Evolutionary conservation across 805 yeast genomes (phyloP), one percentile per base, ranked within the genome.

Genomic region (Wickerhamomyces xylosicus): DNA sequence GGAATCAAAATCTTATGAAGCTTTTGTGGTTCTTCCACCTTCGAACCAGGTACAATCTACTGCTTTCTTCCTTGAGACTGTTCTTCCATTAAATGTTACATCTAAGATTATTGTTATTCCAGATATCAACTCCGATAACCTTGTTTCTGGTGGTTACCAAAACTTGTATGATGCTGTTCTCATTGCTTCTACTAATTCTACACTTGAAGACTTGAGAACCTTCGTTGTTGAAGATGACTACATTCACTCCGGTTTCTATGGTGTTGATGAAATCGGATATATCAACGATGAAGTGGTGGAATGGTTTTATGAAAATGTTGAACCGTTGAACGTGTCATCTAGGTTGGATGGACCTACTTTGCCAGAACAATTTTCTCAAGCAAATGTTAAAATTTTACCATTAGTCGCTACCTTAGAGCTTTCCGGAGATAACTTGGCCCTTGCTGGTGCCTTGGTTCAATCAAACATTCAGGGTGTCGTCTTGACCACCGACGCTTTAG

Each of bases 31-130:
- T 14, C 62, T 74, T 2, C 72, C 69, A 47, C 74, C 73, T 6
- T 63, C 74, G 5, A 71, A 69, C 41, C 62, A 72, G 2, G 56
- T 69, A 53, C 76, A 71, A 43, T 71, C 68, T 43, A 67, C 77
- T 7, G 67, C 73, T 1, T 71, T 71, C 48, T 71, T 71, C 47
- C 50, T 71, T 31, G 71, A 70, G 41, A 8, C 19, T 16, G 29
- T 25, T 25, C 29, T 25, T 39, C 77, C 79, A 4, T 63, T 72
- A 37, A 74, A 72, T 6, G 50, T 72, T 54, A 69, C 76, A 42
- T 75, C 77, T 1, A 59, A 70, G 16, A 67, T 71, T 71, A 56
- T 74, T 41, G 72, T 74, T n/a, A 25, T 25, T 25, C 14, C 29
- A 8, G 29, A 25, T 25, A n/a, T 25, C 29, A 25, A 25, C 14